Percentiles rank a stretch among this genome's conserved stretches.
Evolutionary conservation across 345 rosid species (phyloP).

Genomic region (Arabidopsis suecica): DNA sequence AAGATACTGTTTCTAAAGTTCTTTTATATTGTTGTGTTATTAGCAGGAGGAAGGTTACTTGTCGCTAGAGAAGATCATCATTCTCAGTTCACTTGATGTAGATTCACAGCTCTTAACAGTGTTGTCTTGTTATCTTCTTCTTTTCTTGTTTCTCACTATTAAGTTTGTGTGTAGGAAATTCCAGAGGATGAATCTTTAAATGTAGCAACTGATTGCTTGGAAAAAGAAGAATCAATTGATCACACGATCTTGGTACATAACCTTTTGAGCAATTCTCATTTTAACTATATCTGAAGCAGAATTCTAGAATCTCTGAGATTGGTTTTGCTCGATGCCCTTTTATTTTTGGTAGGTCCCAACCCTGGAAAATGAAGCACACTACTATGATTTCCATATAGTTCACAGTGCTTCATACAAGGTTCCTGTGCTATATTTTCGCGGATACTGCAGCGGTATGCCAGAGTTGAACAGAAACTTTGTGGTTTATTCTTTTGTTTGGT

Average conservation of each 20-base stretch:
- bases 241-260: conserved; percentile 63
- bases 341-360: conserved; percentile 51
- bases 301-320: conserved; percentile 8
- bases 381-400: conserved; percentile 77
- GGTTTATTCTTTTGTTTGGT: conserved; percentile 10
- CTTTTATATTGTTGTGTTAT: background rate
- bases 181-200: conserved; percentile 26
- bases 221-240: conserved; percentile 53
- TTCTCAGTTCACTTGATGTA: conserved; percentile 54
- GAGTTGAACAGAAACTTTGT: background rate
- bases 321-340: background rate
- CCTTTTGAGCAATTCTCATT: background rate
- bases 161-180: conserved; percentile 38
- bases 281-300: conserved; percentile 3
- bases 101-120: background rate
- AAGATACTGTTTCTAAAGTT: background rate
- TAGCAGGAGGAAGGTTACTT: conserved; percentile 60
- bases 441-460: conserved; percentile 61
- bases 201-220: conserved; percentile 43
- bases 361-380: conserved; percentile 52
- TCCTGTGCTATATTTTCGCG: conserved; percentile 86
- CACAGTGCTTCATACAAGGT: conserved; percentile 73
- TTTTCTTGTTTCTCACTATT: conserved; percentile 1
- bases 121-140: background rate
- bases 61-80: conserved; percentile 60